Base-by-base conservation (phyloP, 192 early-diverging fungal species). In the Gryganskiella cystojenkinii region DNA sequence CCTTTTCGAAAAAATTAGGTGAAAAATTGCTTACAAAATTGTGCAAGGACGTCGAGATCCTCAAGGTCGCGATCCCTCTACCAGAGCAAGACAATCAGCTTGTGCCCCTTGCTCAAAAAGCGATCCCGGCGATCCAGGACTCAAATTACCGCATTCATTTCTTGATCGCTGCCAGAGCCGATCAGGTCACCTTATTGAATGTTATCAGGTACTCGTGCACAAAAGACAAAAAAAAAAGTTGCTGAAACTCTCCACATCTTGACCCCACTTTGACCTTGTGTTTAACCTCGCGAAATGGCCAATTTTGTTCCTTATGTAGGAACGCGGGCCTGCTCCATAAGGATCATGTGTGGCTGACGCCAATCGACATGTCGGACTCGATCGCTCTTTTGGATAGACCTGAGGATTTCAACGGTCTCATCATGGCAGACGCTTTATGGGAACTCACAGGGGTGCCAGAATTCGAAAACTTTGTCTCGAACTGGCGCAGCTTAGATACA, bases 381-480 rank as follows among this genome's bases (percentile, higher is more conserved):
- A 17, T 75, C 1, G 4, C 20, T n/a, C 27, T 3, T 11, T 27
- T 75, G 2, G 5, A 4, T 4, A 47, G 56, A 7, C 51, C 72
- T 13, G 30, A 42, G 0, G 64, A 67, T 31, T 75, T 75, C 45
- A 67, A 61, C 33, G 72, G 72, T 1, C 37, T 75, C 4, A 75
- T 75, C 22, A 67, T 75, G 64, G 57, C 72, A 0, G 72, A 75
- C 44, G 64, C 51, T 5, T 30, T 67, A 13, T 75, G 72, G 72
- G 17, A 67, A 14, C 35, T 62, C 31, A 58, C 72, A 14, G 59
- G 59, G 0, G 25, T 57, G 40, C 72, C 72, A 28, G 64, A 30
- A 3, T 75, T 47, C 40, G 53, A 75, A 14, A 31, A 22, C 8
- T 75, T 75, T 43, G 59, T 67, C 0, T 30, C 17, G 19, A 37